Base-by-base conservation (phyloP, 495 filamentous ascomycete species). In the Evernia prunastri region DNA sequence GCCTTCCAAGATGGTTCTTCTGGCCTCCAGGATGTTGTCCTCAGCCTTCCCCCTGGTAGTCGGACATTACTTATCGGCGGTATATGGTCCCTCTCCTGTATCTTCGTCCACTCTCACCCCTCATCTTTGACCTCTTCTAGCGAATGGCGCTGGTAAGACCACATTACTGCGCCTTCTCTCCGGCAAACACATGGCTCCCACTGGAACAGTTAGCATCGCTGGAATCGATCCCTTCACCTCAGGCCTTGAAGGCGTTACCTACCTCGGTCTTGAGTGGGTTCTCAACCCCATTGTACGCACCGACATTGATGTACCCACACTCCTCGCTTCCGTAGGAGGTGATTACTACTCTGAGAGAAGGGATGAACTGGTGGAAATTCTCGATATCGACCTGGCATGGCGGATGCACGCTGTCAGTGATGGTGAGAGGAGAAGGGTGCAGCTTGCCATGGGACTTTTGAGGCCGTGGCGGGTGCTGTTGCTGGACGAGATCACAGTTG, bases 141-240 rank as follows among this genome's bases (percentile, higher is more conserved):
- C 95, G 63, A 99, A 99, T 75, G 94, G 94, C 70, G 93, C 95
- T 23, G 94, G 94, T 49, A 99, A 99, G 73, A 97, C 95, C 27
- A 97, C 94, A 4, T 86, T 99, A 39, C 88, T 99, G 51, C 92
- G 88, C 62, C 80, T 91, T 37, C 83, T 95, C 53, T 88, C 89
- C n/a, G 94, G 94, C 66, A 97, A 96, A 75, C 90, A 91, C 29
- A 87, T 99, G 62, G 88, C 94, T 4, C 95, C 95, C 0, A 74
- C 74, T 36, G 76, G 80, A 67, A 87, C 84, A 29, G 85, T 99
- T 69, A 73, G 75, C 63, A 86, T 99, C 49, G 87, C 82, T 40
- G 90, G 89, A 59, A 82, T 89, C 36, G 95, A 97, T 77, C 94
- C 94, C 11, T 97, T 99, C 83, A 88, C 87, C 69, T 82, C 89